These are phyloP conservation scores for Emergomyces africanus DNA, from an alignment of 2,329 filamentous ascomycete genomes.

Conservation along the genomic window DNA sequence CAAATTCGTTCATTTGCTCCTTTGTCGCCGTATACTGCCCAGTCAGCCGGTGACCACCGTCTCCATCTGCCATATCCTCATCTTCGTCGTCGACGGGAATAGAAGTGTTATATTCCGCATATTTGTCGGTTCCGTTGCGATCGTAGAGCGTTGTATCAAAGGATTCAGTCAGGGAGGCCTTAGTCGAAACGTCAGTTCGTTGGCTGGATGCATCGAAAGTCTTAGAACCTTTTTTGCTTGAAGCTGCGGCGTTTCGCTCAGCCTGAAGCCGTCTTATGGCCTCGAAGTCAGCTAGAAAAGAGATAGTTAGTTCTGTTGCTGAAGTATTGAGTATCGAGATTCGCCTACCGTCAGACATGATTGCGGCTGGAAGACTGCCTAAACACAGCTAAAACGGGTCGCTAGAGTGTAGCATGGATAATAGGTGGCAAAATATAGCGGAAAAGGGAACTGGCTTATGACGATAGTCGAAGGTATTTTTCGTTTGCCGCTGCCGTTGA, in stretches of 20 bases:
- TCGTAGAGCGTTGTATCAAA: slow-evolving; percentile 87
- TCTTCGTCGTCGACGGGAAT: slow-evolving; percentile 69
- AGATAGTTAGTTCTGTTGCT: slow-evolving; percentile 13
- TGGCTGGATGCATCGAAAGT: slow-evolving; percentile 67
- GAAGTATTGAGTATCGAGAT: slow-evolving; percentile 6
- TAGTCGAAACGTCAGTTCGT: slow-evolving; percentile 71
- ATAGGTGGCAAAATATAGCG: slow-evolving; percentile 23
- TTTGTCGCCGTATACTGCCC: slow-evolving; percentile 93
- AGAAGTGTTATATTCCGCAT: slow-evolving; percentile 79
- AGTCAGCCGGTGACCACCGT: slow-evolving; percentile 66
- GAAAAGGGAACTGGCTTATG: slow-evolving; percentile 12
- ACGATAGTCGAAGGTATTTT: background rate
- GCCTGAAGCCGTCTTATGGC: slow-evolving; percentile 77
- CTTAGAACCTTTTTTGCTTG: slow-evolving; percentile 68
- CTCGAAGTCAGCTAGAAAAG: slow-evolving; percentile 60
- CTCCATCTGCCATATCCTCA: slow-evolving; percentile 66
- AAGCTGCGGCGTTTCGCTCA: slow-evolving; percentile 74
- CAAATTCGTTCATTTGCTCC: slow-evolving; percentile 88
- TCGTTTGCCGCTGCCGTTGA: background rate
- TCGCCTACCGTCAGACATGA: slow-evolving; percentile 33
- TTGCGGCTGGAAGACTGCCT: slow-evolving; percentile 14
- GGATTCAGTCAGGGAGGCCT: slow-evolving; percentile 75
- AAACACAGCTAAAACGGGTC: slow-evolving; percentile 16
- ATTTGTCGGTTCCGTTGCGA: slow-evolving; percentile 63
- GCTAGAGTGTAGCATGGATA: slow-evolving; percentile 16